Percentiles rank a stretch among this genome's conserved stretches.
Evolutionary conservation across 805 yeast genomes (phyloP).

Genomic region (Zygoascus biomembranicola): DNA sequence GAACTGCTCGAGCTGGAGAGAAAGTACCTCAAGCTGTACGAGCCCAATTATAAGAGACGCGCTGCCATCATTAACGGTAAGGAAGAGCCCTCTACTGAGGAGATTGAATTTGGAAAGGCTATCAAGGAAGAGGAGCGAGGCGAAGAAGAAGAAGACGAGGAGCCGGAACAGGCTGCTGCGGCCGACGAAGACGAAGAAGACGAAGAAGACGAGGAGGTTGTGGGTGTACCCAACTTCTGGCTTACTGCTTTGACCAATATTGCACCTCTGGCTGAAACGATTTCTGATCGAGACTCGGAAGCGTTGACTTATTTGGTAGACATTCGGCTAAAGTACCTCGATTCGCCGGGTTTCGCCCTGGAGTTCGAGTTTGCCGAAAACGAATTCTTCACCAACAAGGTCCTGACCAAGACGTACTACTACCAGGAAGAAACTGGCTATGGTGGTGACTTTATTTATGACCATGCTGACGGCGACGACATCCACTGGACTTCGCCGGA

Average conservation of each 20-base stretch:
- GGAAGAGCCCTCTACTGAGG: constrained; percentile 69
- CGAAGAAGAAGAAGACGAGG: constrained; percentile 36
- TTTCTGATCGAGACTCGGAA: constrained; percentile 84
- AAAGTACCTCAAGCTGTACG: constrained; percentile 61
- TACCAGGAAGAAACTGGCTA: constrained; percentile 92
- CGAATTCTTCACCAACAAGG: constrained; percentile 65
- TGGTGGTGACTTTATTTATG: constrained; percentile 93
- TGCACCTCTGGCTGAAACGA: constrained; percentile 69
- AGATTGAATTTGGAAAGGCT: constrained; percentile 68
- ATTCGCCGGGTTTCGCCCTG: constrained; percentile 77
- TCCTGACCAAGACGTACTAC: constrained; percentile 77
- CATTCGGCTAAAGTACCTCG: constrained; percentile 70
- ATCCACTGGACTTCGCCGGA: constrained; percentile 80
- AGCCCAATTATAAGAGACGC: constrained; percentile 70
- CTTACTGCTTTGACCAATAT: constrained; percentile 88
- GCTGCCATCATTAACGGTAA: constrained; percentile 63
- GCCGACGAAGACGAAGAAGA: constrained; percentile 36
- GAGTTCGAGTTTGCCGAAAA: constrained; percentile 73
- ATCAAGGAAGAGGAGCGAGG: constrained; percentile 51
- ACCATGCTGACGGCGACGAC: constrained; percentile 87
- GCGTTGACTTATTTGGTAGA: constrained; percentile 63
- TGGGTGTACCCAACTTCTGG: constrained; percentile 95
- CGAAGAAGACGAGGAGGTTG: constrained; percentile 36
- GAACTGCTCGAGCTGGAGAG: constrained; percentile 83
- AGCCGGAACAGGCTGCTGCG: constrained; percentile 36